Evolutionary conservation across 371 early-diverging fungal species (phyloP).

Genomic region (Rhizopus microsporus): DNA sequence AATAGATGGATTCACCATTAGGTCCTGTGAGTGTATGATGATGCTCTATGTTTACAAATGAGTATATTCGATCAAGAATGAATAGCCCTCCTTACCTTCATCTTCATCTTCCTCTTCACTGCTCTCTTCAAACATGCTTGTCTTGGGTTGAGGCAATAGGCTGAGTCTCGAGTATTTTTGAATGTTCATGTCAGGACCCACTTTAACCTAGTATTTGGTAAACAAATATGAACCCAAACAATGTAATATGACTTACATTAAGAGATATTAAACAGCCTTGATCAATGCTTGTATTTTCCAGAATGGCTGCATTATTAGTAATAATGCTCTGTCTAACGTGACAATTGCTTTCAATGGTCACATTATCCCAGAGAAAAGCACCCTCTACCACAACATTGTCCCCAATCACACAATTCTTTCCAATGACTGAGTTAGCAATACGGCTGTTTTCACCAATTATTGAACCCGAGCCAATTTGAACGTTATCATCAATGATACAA

Average conservation of each 20-base stretch:
- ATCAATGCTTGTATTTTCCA: slow-evolving; percentile 63
- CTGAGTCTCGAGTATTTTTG: slow-evolving; percentile 73
- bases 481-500: slow-evolving; percentile 77
- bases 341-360: slow-evolving; percentile 68
- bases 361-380: slow-evolving; percentile 85
- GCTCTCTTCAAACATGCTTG: slow-evolving; percentile 42
- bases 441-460: slow-evolving; percentile 75
- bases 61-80: neutral
- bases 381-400: slow-evolving; percentile 75
- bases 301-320: slow-evolving; percentile 68
- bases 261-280: slow-evolving; percentile 75
- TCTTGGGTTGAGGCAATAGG: slow-evolving; percentile 48
- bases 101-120: slow-evolving; percentile 53
- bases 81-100: slow-evolving; percentile 25
- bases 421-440: slow-evolving; percentile 80
- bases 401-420: slow-evolving; percentile 78
- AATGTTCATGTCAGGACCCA: slow-evolving; percentile 79
- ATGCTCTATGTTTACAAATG: slow-evolving; percentile 18
- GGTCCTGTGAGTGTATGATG: slow-evolving; percentile 36
- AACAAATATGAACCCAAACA: neutral
- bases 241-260: slow-evolving; percentile 40
- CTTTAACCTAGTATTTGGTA: slow-evolving; percentile 49
- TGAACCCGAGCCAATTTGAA: slow-evolving; percentile 79
- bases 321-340: slow-evolving; percentile 70
- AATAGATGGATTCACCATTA: slow-evolving; percentile 42